Evolutionary conservation across 257 asterid species (phyloP), one percentile per base, ranked within the genome.

Genomic region (Penstemon newberryi): DNA sequence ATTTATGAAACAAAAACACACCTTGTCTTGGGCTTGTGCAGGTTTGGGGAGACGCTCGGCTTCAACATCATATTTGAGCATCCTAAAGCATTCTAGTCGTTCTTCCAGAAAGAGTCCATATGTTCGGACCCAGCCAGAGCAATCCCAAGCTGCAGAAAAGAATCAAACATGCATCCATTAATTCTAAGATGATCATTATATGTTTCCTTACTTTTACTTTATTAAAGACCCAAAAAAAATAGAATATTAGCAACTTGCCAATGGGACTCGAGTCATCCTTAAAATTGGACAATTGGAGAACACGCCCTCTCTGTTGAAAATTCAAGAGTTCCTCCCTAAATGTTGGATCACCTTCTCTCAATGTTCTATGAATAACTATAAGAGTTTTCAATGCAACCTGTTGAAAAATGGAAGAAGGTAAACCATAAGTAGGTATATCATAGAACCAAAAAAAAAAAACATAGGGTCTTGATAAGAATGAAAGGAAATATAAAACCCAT

Each of bases 231-330:
- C 33, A 39, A n/a, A 65, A 42, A 18, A 63, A 56, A 62, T 8
- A 56, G 15, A 39, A 46, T 15, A 64, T 45, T 6, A 51, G 43
- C 63, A 62, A 67, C 81, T 64, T 65, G 84, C 98, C 96, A 63
- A 86, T 81, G 56, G 95, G 96, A 78, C 96, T 89, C 60, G 98
- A 89, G 77, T 89, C 96, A 77, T 89, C 98, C 85, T 89, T 92
- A 75, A 92, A 92, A 81, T 89, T 92, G 67, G 96, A 86, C 84
- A 92, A 66, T 75, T 89, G 98, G 73, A 92, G 90, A 73, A 89
- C 71, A 8, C 80, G 95, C n/a, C 91, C 96, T 77, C 92, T 85
- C 70, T 87, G 91, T 55, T 90, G 96, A 73, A 87, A 89, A 77
- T 83, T 88, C 85, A 86, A 45, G 60, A 92, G 85, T 73, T 92